These are phyloP conservation scores for Nelumbo lutea DNA, from an alignment of 164 flowering plant species.

Conservation along the genomic window DNA sequence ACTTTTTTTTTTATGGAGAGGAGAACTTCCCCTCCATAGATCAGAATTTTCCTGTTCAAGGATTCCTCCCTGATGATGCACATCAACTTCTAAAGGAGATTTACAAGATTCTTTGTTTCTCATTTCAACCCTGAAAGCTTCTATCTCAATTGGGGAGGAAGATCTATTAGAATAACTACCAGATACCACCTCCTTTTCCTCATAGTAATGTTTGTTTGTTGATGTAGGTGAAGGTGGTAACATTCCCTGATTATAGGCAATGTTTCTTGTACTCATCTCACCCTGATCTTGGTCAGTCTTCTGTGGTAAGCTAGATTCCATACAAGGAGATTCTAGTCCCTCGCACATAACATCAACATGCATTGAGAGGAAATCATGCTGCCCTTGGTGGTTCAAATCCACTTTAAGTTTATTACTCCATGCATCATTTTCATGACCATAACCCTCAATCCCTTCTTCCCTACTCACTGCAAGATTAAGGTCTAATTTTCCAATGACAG, in stretches of 20 bases:
- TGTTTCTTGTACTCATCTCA: constrained; percentile 1
- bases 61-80: neutral
- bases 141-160: constrained; percentile 1
- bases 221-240: constrained; percentile 7
- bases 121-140: constrained; percentile 6
- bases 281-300: constrained; percentile 7
- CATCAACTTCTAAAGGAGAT: constrained; percentile 2
- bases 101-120: constrained; percentile 4
- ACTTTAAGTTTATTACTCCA: constrained; percentile 4
- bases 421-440: constrained; percentile 10
- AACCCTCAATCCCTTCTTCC: constrained; percentile 14
- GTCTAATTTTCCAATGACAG: constrained; percentile 17
- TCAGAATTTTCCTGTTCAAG: constrained; percentile 6
- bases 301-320: constrained; percentile 5
- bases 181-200: constrained; percentile 2
- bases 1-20: neutral
- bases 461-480: constrained; percentile 17
- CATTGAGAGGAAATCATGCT: constrained; percentile 3
- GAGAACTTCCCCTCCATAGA: neutral
- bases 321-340: constrained; percentile 7
- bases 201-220: neutral
- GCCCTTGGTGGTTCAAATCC: constrained; percentile 13
- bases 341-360: constrained; percentile 7
- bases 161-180: constrained; percentile 1
- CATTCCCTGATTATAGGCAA: constrained; percentile 8